These are phyloP conservation scores for Crithidia thermophila DNA, from an alignment of 208 protist genomes.

Conservation along the genomic window DNA sequence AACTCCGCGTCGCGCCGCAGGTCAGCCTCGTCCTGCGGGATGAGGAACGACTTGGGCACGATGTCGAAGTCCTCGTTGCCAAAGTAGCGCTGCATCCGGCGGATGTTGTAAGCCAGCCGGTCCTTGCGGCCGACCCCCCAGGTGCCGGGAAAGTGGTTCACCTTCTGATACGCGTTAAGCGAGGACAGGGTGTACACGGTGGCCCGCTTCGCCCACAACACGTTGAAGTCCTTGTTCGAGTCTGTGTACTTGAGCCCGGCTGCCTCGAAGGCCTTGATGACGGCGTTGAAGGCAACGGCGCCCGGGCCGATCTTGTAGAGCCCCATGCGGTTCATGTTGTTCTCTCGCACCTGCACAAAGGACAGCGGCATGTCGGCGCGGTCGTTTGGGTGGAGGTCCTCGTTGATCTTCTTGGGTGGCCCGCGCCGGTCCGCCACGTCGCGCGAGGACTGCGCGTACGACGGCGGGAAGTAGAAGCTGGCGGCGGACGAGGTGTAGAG, in stretches of 20 bases:
- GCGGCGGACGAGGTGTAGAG: constrained; percentile 59
- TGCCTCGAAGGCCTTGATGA: constrained; percentile 87
- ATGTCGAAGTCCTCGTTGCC: constrained; percentile 78
- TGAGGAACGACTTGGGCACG: constrained; percentile 80
- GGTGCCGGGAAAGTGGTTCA: constrained; percentile 94
- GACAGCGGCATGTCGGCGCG: constrained; percentile 47
- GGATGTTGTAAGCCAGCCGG: constrained; percentile 80
- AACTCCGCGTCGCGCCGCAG: constrained; percentile 68
- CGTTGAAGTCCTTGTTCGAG: constrained; percentile 87
- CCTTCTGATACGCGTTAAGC: constrained; percentile 87
- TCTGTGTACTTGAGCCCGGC: constrained; percentile 85
- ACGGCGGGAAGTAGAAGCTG: constrained; percentile 80
- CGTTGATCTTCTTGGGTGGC: constrained; percentile 63
- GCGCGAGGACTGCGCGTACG: constrained; percentile 45
- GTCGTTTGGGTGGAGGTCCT: constrained; percentile 66
- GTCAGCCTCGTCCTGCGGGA: constrained; percentile 72
- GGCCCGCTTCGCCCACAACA: constrained; percentile 92
- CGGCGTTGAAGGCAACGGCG: constrained; percentile 90
- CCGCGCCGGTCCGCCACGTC: constrained; percentile 42
- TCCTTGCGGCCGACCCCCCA: constrained; percentile 93
- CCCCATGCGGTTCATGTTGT: constrained; percentile 86
- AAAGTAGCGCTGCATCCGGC: constrained; percentile 78
- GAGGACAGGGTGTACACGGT: constrained; percentile 77
- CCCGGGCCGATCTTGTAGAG: constrained; percentile 91
- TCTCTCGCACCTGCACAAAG: constrained; percentile 64